Evolutionary conservation across 225 moss, liverwort and hornwort genomes (phyloP).

Genomic region (Asterella californica): DNA sequence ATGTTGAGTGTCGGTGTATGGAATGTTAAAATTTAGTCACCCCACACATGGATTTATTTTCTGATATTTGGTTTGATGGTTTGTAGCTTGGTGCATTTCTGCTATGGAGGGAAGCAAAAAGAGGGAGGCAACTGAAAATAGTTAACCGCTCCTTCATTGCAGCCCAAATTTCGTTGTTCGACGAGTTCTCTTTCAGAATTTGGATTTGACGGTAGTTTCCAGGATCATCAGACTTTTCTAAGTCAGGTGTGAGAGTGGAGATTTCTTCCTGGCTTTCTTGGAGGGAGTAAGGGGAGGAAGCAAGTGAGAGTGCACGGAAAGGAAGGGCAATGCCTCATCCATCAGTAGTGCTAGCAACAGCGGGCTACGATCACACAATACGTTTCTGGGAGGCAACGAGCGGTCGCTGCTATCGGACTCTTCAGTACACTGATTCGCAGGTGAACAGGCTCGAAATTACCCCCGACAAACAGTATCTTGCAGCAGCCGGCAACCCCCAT

Average conservation of each 20-base stretch:
- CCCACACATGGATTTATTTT: no score
- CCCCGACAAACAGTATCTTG: constrained; percentile 86
- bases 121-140: constrained; percentile 34
- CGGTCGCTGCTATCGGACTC: constrained; percentile 91
- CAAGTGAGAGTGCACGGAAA: background rate
- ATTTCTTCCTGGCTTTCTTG: background rate
- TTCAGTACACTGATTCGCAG: constrained; percentile 95
- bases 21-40: no score
- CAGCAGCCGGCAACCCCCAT: constrained; percentile 95
- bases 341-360: constrained; percentile 96
- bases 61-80: background rate
- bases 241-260: background rate
- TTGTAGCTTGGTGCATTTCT: constrained; percentile 62
- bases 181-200: background rate
- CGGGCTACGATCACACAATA: constrained; percentile 97
- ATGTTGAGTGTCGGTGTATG: no score
- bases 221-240: background rate
- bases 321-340: constrained; percentile 72
- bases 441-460: constrained; percentile 94
- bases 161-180: background rate
- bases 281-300: background rate
- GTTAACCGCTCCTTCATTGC: no score
- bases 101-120: constrained; percentile 64
- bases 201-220: background rate
- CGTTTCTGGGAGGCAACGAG: constrained; percentile 97